A percentile compares a stretch with the other conserved stretches of the same genome.
phyloP scores from a whole-genome alignment of 352 stramenopile genomes.

The Globisporangium spiculum region DNA sequence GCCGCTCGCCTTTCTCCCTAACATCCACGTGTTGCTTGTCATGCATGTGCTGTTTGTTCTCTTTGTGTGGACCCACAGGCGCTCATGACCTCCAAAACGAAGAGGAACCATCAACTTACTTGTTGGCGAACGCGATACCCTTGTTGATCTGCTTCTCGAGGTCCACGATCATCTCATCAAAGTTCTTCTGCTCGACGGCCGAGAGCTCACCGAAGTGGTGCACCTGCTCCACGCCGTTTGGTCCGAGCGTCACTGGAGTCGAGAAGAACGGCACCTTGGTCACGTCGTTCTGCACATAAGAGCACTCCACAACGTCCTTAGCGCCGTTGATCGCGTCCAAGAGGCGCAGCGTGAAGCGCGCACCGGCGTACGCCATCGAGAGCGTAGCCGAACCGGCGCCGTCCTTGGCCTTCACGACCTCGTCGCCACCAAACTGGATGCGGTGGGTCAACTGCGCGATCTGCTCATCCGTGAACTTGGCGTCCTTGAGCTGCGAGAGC shows the following conservation, averaged over 20 bases:
- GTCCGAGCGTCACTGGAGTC: slow-evolving; percentile 93
- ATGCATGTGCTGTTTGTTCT: not conserved
- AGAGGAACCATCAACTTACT: slow-evolving; percentile 24
- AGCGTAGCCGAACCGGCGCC: slow-evolving; percentile 98
- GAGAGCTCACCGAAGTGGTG: slow-evolving; percentile 90
- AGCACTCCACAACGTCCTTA: slow-evolving; percentile 95
- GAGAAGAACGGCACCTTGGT: slow-evolving; percentile 96
- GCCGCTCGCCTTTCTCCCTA: too few relatives aligned
- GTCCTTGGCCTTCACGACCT: slow-evolving; percentile 98
- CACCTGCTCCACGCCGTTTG: slow-evolving; percentile 95
- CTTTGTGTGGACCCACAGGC: not conserved
- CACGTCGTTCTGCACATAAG: slow-evolving; percentile 96
- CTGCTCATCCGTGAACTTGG: slow-evolving; percentile 93
- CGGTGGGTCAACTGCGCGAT: slow-evolving; percentile 94
- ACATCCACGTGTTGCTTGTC: not conserved
- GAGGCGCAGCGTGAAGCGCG: slow-evolving; percentile 92
- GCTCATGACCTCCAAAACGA: not conserved
- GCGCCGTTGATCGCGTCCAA: slow-evolving; percentile 94
- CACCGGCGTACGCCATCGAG: slow-evolving; percentile 98
- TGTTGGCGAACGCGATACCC: slow-evolving; percentile 84
- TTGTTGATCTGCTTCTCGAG: slow-evolving; percentile 88
- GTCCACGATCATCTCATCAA: slow-evolving; percentile 87
- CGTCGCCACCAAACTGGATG: slow-evolving; percentile 93
- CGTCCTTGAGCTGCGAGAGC: slow-evolving; percentile 94
- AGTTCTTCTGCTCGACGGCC: slow-evolving; percentile 81